Conservation (phyloP, 768 basidiomycete species). For the Leucosporidium creatinivorum region DNA sequence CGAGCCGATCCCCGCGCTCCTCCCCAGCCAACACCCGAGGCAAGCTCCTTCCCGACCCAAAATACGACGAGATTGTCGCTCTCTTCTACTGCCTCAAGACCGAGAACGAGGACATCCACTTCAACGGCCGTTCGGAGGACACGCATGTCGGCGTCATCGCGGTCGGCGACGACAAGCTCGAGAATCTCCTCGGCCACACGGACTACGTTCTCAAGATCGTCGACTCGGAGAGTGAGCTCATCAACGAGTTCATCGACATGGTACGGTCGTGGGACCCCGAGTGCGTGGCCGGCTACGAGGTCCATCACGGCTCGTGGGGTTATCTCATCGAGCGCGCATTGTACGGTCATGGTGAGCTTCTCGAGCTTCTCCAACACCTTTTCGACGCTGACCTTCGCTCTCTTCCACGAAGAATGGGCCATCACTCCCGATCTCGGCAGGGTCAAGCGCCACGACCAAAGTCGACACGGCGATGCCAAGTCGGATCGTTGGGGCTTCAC, state of each 20-base stretch:
- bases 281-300: constrained; percentile 84
- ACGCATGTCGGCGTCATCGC: constrained; percentile 53
- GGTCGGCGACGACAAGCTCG: constrained; percentile 41
- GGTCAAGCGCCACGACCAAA: constrained; percentile 48
- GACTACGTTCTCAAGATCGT: constrained; percentile 50
- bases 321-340: constrained; percentile 65
- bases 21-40: constrained; percentile 45
- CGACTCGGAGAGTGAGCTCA: constrained; percentile 64
- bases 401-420: constrained; percentile 54
- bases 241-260: constrained; percentile 68
- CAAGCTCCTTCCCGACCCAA: constrained; percentile 56
- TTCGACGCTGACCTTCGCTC: neutral
- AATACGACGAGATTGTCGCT: constrained; percentile 58
- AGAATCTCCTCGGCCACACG: constrained; percentile 23
- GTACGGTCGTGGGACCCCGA: constrained; percentile 75
- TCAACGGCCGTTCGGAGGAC: constrained; percentile 40
- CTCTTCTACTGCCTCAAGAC: constrained; percentile 68
- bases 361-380: neutral
- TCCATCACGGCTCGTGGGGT: constrained; percentile 83
- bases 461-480: constrained; percentile 27
- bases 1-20: neutral
- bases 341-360: constrained; percentile 27
- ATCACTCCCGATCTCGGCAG: constrained; percentile 57
- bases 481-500: constrained; percentile 62
- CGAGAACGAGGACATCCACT: constrained; percentile 44